These are phyloP conservation scores for Suillus subluteus DNA, from an alignment of 768 basidiomycete genomes.

Conservation along the genomic window DNA sequence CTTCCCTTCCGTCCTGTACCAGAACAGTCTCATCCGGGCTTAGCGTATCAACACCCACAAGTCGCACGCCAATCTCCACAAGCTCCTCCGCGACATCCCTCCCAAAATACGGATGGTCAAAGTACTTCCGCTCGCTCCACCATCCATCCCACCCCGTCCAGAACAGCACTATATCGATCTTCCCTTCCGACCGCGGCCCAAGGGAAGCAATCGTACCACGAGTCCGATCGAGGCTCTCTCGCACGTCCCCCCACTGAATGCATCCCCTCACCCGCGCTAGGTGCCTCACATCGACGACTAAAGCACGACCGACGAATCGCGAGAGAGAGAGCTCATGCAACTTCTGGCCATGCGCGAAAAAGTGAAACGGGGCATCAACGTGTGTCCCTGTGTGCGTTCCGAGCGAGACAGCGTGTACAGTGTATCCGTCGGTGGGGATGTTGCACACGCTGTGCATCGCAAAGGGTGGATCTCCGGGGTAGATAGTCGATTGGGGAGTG, in stretches of 20 bases:
- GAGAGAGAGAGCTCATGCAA: slow-evolving; percentile 61
- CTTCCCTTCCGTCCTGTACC: slow-evolving; percentile 16
- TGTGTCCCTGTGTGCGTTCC: slow-evolving; percentile 81
- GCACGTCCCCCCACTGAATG: slow-evolving; percentile 55
- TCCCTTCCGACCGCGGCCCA: slow-evolving; percentile 30
- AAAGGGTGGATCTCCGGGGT: slow-evolving; percentile 33
- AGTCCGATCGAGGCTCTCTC: neutral
- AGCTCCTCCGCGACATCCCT: slow-evolving; percentile 54
- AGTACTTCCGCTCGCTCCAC: slow-evolving; percentile 55
- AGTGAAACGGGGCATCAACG: slow-evolving; percentile 79
- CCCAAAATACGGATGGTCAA: slow-evolving; percentile 67
- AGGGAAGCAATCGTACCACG: slow-evolving; percentile 17
- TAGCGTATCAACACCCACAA: slow-evolving; percentile 66
- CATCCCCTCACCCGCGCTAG: slow-evolving; percentile 43
- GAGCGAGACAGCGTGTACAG: slow-evolving; percentile 46
- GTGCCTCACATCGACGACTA: slow-evolving; percentile 57
- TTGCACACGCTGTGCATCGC: slow-evolving; percentile 26
- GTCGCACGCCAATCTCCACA: slow-evolving; percentile 51
- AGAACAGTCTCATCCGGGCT: slow-evolving; percentile 65
- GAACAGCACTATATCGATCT: slow-evolving; percentile 51
- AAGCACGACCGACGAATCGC: slow-evolving; percentile 55
- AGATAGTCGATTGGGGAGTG: slow-evolving; percentile 25
- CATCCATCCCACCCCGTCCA: slow-evolving; percentile 70
- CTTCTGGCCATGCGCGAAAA: slow-evolving; percentile 57
- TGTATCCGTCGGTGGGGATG: slow-evolving; percentile 21